phyloP scores from a whole-genome alignment of 306 rosid species.

The apple (Malus domestica) region ASM211411v1 NC_041795.1:18776001-18776500 shows the following conservation, averaged over 20 bases:
- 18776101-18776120: slow-evolving; percentile 66
- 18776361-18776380: slow-evolving; percentile 3
- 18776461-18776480: slow-evolving; percentile 25
- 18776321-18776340: neutral
- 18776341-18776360: slow-evolving; percentile 5
- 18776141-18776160: slow-evolving; percentile 94
- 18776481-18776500: slow-evolving; percentile 19
- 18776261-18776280: slow-evolving; percentile 16
- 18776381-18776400: slow-evolving; percentile 24
- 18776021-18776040: no score
- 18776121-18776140: slow-evolving; percentile 89
- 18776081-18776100: neutral
- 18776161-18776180: slow-evolving; percentile 96
- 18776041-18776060: neutral
- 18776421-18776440: slow-evolving; percentile 25
- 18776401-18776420: slow-evolving; percentile 66
- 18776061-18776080: neutral
- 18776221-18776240: slow-evolving; percentile 36
- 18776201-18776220: slow-evolving; percentile 58
- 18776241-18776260: slow-evolving; percentile 15
- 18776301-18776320: slow-evolving; percentile 13
- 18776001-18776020: no score
- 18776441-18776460: slow-evolving; percentile 4
- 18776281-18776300: neutral
- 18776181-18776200: slow-evolving; percentile 75